A percentile compares a stretch with the other conserved stretches of the same genome.
Conservation (phyloP, 2,329 filamentous ascomycete species). For the Cercospora canescens region DNA sequence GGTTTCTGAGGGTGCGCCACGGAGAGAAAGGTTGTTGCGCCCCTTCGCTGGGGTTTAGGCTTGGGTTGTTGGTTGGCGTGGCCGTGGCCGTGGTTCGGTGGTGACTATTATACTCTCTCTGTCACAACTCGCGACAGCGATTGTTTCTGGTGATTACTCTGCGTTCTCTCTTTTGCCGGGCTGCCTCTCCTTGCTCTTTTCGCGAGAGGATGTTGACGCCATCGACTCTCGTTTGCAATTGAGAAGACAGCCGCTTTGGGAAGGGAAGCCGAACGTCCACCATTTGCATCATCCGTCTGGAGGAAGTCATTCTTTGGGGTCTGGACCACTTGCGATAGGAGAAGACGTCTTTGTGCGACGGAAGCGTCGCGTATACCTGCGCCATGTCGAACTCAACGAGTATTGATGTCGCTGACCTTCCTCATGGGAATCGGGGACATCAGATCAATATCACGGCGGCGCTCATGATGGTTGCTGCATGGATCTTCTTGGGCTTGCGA, state of each 20-base stretch:
- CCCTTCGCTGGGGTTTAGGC: neutral
- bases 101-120: neutral
- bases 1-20: neutral
- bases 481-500: conserved; percentile 16
- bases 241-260: neutral
- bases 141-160: neutral
- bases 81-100: neutral
- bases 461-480: conserved; percentile 19
- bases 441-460: conserved; percentile 15
- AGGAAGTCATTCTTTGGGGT: neutral
- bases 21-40: neutral
- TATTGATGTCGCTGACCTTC: neutral
- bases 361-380: neutral
- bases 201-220: neutral
- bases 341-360: neutral
- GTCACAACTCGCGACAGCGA: neutral
- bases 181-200: neutral
- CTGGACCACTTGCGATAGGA: neutral
- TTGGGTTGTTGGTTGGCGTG: neutral
- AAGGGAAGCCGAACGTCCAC: neutral
- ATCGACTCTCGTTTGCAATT: neutral
- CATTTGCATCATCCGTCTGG: neutral
- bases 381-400: neutral
- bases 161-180: neutral
- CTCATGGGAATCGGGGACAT: conserved; percentile 9